These are phyloP conservation scores for Areca catechu DNA, from an alignment of 176 grass and related monocot species.

Conservation along the genomic window DNA sequence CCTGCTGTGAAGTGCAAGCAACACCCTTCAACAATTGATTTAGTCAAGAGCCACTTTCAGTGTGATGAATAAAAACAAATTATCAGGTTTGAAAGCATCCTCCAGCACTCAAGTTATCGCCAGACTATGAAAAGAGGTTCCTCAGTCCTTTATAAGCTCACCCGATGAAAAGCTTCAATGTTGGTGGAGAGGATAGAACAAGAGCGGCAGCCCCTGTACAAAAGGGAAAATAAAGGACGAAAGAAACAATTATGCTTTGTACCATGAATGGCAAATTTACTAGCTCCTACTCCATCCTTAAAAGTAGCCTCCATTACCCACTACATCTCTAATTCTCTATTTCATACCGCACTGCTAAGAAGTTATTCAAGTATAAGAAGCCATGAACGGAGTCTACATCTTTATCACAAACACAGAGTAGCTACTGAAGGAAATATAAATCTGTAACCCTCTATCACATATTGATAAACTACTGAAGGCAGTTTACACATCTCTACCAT, in stretches of 20 bases:
- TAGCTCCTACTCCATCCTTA: constrained; percentile 15
- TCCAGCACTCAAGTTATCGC: too few species aligned
- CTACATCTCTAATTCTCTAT: constrained; percentile 14
- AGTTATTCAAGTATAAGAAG: background rate
- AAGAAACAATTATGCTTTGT: constrained; percentile 37
- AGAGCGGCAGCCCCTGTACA: constrained; percentile 31
- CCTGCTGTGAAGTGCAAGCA: too few species aligned
- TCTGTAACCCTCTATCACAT: too few species aligned
- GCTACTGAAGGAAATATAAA: too few species aligned
- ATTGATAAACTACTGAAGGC: too few species aligned
- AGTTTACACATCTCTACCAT: too few species aligned
- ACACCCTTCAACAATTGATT: too few species aligned
- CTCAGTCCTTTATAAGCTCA: background rate
- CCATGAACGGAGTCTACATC: too few species aligned
- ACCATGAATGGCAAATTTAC: constrained; percentile 20
- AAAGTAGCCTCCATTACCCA: constrained; percentile 20
- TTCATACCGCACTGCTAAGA: constrained; percentile 23
- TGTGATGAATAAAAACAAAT: too few species aligned
- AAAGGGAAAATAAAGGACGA: constrained; percentile 26
- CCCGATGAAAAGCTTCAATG: background rate
- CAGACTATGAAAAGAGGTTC: background rate
- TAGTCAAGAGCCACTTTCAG: too few species aligned
- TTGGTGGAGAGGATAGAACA: background rate
- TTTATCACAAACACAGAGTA: too few species aligned
- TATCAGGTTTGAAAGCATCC: too few species aligned